Base-by-base conservation (phyloP, 345 rosid species). In the Nasturtium officinale region DNA sequence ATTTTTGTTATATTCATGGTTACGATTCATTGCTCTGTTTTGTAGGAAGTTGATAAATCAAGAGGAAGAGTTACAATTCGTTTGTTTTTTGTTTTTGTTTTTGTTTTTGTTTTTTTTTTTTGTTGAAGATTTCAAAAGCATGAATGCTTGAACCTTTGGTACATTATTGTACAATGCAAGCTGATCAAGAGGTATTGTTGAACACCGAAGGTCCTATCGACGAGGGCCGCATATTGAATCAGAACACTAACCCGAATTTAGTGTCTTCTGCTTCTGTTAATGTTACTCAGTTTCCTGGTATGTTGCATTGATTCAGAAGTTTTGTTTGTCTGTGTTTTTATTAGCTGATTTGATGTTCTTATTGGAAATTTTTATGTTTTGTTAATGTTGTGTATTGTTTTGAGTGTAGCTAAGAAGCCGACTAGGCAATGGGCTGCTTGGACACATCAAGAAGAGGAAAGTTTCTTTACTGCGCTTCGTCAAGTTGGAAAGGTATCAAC, bases 371-470 rank as follows among this genome's bases (percentile, higher is more conserved):
- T 61, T 26, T 9, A 28, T 38, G 57, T 40, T 25, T 65, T 74
- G 47, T 53, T 45, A 10, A 73, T 48, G 53, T 62, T 10, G 13
- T 65, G 48, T 74, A 16, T 35, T 7, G 47, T 78, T 28, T 13
- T 15, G 35, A 48, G 58, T 77, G 82, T 83, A 90, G 99, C 74
- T 26, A 96, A 90, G 82, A 92, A 79, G 77, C 87, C 96, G 21
- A 95, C 98, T 25, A 77, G 98, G 63, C 97, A 96, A 68, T 96
- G 99, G 99, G 98, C 98, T 82, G 98, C 99, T 71, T 96, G 99
- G 99, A 96, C 99, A 37, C 97, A 87, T 63, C 86, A 92, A 83
- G 99, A 96, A 83, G 98, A 96, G 77, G 98, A 92, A 83, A 86
- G 94, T 79, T 96, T 96, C 82, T 96, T 96, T 82, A 84, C 87